Conservation (phyloP, 352 stramenopile species). For the Globisporangium abappressorium region DNA sequence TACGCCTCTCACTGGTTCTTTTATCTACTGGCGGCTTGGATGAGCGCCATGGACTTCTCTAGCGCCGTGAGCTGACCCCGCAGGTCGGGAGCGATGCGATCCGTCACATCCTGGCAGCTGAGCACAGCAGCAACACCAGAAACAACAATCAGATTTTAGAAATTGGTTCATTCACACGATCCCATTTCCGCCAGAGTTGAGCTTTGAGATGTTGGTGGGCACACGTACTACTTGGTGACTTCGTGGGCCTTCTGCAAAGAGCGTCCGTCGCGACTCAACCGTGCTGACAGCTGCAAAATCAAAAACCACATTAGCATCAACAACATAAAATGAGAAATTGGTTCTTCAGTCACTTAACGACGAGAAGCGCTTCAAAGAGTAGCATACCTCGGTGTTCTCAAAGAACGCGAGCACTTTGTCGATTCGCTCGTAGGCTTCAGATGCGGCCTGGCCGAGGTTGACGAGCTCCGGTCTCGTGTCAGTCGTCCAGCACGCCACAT, state of each 20-base stretch:
- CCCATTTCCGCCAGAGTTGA: background rate
- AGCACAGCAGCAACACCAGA: background rate
- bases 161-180: background rate
- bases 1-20: background rate
- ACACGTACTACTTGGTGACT: conserved; percentile 32
- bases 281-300: conserved; percentile 6
- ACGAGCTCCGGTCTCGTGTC: conserved; percentile 22
- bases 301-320: background rate
- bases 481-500: conserved; percentile 26
- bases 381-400: conserved; percentile 29
- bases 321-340: background rate
- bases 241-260: conserved; percentile 22
- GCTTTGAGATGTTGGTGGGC: background rate
- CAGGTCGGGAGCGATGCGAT: conserved; percentile 29
- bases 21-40: conserved; percentile 6
- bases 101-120: conserved; percentile 36
- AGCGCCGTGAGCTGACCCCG: conserved; percentile 34
- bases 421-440: conserved; percentile 24
- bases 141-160: conserved; percentile 5
- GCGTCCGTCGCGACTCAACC: conserved; percentile 12
- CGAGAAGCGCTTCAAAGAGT: background rate
- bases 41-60: conserved; percentile 23
- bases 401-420: conserved; percentile 37
- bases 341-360: background rate
- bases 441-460: conserved; percentile 27